Base-by-base conservation (phyloP, 192 early-diverging fungal genomes). In the Coemansia sp. region DNA sequence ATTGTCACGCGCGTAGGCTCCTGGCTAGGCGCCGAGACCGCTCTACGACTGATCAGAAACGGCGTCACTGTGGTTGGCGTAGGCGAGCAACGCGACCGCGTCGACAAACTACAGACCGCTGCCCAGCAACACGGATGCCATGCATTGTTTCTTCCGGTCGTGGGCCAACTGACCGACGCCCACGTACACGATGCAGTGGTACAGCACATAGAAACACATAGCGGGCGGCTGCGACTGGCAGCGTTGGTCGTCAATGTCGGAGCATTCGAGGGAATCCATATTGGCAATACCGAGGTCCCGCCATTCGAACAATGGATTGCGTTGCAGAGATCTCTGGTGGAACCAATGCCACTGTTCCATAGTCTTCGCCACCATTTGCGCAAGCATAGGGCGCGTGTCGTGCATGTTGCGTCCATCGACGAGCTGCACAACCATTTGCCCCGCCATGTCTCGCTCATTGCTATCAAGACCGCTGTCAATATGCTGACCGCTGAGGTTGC, bases 401-500 rank as follows among this genome's bases (percentile, higher is more conserved):
- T 73, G 36, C 38, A 73, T 41, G 71, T 73, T 1, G 64, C 64
- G 22, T 58, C 71, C 23, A 60, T 67, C 34, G 71, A 73, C 38
- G 61, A 37, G 2, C 14, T 50, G 10, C 59, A 59, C 14, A 41
- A 34, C 9, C 31, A 25, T 2, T 30, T 73, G 71, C 60, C 64
- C 7, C 36, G 34, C 6, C 29, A 63, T 3, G 61, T 73, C 31
- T 55, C 64, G 30, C 61, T 73, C 41, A 47, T 63, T 2, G 71
- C 71, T 4, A 67, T 73, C 56, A 73, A 73, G 38, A 73, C 71
- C 29, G 71, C 71, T 2, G 71, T 73, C 33, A 73, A 73, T 40
- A 52, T 73, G 60, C 25, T 63, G 20, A 73, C 65, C 6, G 71
- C 71, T 8, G 71, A 73, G 61, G 11, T 73, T 17, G 71, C 71